These are phyloP conservation scores for Galerina sulciceps DNA, from an alignment of 768 basidiomycete genomes.

Conservation along the genomic window DNA sequence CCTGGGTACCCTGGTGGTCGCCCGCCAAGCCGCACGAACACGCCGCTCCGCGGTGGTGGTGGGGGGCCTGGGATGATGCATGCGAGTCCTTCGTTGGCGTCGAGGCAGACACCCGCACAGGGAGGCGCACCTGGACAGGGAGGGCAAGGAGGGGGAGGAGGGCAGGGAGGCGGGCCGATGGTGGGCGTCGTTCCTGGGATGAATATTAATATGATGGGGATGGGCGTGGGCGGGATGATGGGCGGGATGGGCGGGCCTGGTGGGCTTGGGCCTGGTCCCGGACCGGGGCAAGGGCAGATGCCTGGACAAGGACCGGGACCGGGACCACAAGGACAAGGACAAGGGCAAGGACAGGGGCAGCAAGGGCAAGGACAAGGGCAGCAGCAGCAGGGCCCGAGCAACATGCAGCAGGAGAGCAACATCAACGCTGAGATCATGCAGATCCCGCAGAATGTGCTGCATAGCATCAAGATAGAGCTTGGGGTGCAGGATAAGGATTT, in stretches of 20 bases:
- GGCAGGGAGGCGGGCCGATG: neutral
- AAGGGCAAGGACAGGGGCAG: too few relatives aligned
- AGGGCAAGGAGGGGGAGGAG: slow-evolving; percentile 13
- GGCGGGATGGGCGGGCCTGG: slow-evolving; percentile 2
- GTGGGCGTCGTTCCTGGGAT: slow-evolving; percentile 4
- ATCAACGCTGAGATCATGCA: slow-evolving; percentile 46
- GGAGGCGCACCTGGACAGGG: neutral
- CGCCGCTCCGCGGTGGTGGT: slow-evolving; percentile 34
- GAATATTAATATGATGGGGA: slow-evolving; percentile 4
- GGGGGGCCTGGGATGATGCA: slow-evolving; percentile 46
- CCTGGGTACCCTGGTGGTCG: slow-evolving; percentile 41
- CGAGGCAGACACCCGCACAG: slow-evolving; percentile 46
- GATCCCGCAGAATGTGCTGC: slow-evolving; percentile 40
- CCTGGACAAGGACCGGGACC: neutral
- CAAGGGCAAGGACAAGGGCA: too few relatives aligned
- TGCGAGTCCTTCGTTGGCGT: slow-evolving; percentile 60
- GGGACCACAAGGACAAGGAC: too few relatives aligned
- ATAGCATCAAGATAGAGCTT: slow-evolving; percentile 43
- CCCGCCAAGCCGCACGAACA: slow-evolving; percentile 64
- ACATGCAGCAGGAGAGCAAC: neutral
- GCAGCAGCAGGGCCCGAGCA: too few relatives aligned
- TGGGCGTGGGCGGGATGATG: slow-evolving; percentile 10
- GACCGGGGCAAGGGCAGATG: slow-evolving; percentile 4
- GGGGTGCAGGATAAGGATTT: slow-evolving; percentile 52
- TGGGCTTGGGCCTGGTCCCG: neutral